Percentiles rank a stretch among this genome's conserved stretches.
phyloP scores from a whole-genome alignment of 768 basidiomycete species.

The Boletus tomentosulus region DNA sequence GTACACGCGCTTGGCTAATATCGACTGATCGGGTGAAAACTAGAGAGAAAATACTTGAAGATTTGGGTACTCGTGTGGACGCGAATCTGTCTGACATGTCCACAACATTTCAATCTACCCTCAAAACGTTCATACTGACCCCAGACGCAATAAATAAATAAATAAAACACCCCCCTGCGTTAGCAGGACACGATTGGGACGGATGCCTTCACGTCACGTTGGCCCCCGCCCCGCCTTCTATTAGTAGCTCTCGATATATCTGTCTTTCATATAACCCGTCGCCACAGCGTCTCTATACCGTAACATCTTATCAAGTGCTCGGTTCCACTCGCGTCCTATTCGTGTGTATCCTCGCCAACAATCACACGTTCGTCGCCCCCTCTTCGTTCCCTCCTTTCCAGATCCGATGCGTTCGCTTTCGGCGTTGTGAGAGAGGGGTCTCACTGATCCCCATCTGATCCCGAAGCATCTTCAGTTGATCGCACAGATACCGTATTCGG shows the following conservation, averaged over 20 bases:
- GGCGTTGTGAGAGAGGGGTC: neutral
- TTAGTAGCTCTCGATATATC: neutral
- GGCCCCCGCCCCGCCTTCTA: neutral
- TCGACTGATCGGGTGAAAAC: too few relatives aligned
- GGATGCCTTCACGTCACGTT: neutral
- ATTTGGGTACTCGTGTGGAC: neutral
- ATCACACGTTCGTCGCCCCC: neutral
- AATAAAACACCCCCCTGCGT: neutral
- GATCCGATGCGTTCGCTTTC: neutral
- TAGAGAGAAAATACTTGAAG: neutral
- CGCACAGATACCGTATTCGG: too few relatives aligned
- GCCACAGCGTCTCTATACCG: neutral
- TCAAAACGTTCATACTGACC: neutral
- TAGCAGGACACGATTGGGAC: neutral
- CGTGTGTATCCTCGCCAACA: neutral
- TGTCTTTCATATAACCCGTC: neutral
- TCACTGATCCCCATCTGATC: too few relatives aligned
- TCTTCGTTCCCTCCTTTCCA: neutral
- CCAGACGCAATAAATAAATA: neutral
- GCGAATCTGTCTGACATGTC: neutral
- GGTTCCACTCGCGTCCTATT: neutral
- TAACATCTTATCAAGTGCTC: neutral
- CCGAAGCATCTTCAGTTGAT: too few relatives aligned
- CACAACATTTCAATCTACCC: neutral
- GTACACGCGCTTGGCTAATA: neutral